Evolutionary conservation across 139 green algal genomes (phyloP).

Genomic region (Nannochloris sp.): DNA sequence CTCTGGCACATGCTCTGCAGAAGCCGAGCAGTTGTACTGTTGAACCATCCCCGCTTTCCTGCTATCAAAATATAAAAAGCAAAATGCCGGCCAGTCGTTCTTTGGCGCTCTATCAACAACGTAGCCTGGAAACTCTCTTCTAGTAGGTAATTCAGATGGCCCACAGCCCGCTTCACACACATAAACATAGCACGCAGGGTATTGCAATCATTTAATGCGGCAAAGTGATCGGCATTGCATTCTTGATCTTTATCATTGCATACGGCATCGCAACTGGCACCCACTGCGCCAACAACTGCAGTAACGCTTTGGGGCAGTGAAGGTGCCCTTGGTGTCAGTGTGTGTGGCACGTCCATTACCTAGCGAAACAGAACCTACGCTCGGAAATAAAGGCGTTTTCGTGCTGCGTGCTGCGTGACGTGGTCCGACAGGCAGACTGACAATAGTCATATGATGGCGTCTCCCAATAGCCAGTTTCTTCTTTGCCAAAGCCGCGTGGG

Average conservation of each 20-base stretch:
- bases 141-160: too few relatives aligned
- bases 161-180: slow-evolving; percentile 45
- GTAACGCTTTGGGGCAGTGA: slow-evolving; percentile 30
- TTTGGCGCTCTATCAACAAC: slow-evolving; percentile 52
- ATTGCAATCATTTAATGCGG: slow-evolving; percentile 62
- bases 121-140: slow-evolving; percentile 39
- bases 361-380: slow-evolving; percentile 66
- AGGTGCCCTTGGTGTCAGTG: slow-evolving; percentile 30
- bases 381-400: slow-evolving; percentile 71
- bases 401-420: slow-evolving; percentile 58
- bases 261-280: slow-evolving; percentile 33
- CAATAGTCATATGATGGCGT: slow-evolving; percentile 66
- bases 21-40: too few relatives aligned
- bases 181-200: slow-evolving; percentile 44
- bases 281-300: slow-evolving; percentile 15
- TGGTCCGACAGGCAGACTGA: slow-evolving; percentile 57
- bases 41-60: too few relatives aligned
- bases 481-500: slow-evolving; percentile 7
- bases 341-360: slow-evolving; percentile 16
- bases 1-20: too few relatives aligned
- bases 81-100: slow-evolving; percentile 50
- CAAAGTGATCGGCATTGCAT: slow-evolving; percentile 40
- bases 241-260: slow-evolving; percentile 24
- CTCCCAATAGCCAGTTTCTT: slow-evolving; percentile 49
- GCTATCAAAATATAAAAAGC: too few relatives aligned